Evolutionary conservation across 2,329 filamentous ascomycete species (phyloP).

Genomic region (Xylariomycetidae sp.): DNA sequence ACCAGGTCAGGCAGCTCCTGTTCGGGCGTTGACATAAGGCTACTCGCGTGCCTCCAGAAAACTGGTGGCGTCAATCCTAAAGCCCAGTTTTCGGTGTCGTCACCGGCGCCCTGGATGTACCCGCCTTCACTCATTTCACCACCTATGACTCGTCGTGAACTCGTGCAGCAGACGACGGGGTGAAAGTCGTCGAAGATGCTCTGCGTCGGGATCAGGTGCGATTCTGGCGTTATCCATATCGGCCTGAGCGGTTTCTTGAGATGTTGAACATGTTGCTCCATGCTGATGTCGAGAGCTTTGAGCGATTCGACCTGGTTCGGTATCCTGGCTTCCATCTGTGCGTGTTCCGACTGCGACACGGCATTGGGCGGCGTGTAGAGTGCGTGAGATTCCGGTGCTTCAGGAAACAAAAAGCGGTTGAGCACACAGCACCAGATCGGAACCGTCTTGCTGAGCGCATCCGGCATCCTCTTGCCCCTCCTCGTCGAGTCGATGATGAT

Average conservation of each 20-base stretch:
- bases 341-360: constrained; percentile 69
- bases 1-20: constrained; percentile 55
- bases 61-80: constrained; percentile 68
- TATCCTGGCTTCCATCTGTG: constrained; percentile 66
- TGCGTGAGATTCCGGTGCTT: constrained; percentile 30
- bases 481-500: constrained; percentile 92
- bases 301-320: constrained; percentile 50
- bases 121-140: constrained; percentile 65
- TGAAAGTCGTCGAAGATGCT: constrained; percentile 55
- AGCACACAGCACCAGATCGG: constrained; percentile 91
- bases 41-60: constrained; percentile 70
- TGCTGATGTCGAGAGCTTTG: constrained; percentile 54
- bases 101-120: constrained; percentile 92
- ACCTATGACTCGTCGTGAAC: constrained; percentile 66
- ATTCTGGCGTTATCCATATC: constrained; percentile 74
- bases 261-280: too few species aligned
- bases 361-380: constrained; percentile 70
- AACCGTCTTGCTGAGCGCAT: constrained; percentile 88
- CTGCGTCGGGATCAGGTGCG: constrained; percentile 36
- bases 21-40: constrained; percentile 61
- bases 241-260: constrained; percentile 71
- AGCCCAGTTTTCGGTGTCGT: constrained; percentile 94
- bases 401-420: constrained; percentile 73
- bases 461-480: constrained; percentile 89
- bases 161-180: constrained; percentile 79